phyloP scores from a whole-genome alignment of 2,329 filamentous ascomycete species.

The Fusarium sp. region DNA sequence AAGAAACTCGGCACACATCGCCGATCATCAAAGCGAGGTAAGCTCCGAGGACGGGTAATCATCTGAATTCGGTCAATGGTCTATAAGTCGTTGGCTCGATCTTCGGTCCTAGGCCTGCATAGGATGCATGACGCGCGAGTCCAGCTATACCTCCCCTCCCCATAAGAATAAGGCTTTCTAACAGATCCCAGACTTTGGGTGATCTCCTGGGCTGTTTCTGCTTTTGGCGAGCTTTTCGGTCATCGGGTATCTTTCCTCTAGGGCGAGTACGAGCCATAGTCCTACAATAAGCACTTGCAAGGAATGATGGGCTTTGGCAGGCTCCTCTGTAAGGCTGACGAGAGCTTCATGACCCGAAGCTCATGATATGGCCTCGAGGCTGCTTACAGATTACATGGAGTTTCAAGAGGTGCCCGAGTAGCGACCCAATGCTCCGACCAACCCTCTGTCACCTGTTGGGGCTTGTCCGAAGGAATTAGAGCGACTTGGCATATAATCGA shows the following conservation, averaged over 20 bases:
- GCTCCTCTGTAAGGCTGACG: constrained; percentile 46
- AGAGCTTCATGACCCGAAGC: constrained; percentile 39
- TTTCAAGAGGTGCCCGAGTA: constrained; percentile 1
- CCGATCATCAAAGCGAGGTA: constrained; percentile 25
- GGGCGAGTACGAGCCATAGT: constrained; percentile 18
- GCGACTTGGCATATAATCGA: background rate
- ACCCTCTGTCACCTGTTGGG: background rate
- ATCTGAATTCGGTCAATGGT: constrained; percentile 15
- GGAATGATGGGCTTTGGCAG: constrained; percentile 17
- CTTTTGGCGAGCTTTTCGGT: constrained; percentile 3
- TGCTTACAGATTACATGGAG: constrained; percentile 13
- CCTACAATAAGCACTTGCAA: constrained; percentile 48
- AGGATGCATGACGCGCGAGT: constrained; percentile 27
- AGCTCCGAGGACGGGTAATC: constrained; percentile 3
- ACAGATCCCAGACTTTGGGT: background rate
- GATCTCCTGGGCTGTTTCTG: constrained; percentile 18
- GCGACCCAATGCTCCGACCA: constrained; percentile 6
- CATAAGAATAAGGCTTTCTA: background rate
- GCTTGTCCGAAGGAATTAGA: constrained; percentile 2
- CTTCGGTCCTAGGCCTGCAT: constrained; percentile 22
- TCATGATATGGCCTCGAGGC: constrained; percentile 15
- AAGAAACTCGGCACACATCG: constrained; percentile 30
- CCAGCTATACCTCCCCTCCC: background rate
- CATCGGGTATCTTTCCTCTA: constrained; percentile 13
- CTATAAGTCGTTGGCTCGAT: constrained; percentile 30